phyloP scores from a whole-genome alignment of 2,329 filamentous ascomycete genomes.

The Cladosporium sp. region DNA sequence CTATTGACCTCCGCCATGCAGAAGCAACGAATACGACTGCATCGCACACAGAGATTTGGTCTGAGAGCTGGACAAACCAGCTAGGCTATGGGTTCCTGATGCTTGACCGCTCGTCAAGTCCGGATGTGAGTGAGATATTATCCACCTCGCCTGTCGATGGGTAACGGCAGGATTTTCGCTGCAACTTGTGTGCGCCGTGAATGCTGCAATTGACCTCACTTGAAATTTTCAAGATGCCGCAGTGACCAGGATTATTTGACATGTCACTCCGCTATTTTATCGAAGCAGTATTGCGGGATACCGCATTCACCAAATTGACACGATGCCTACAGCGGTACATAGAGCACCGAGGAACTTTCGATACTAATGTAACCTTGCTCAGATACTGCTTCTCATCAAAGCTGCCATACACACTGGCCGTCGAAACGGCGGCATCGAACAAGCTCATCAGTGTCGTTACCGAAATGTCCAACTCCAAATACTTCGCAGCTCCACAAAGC shows the following conservation, averaged over 20 bases:
- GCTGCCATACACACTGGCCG: neutral
- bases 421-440: neutral
- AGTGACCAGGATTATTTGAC: neutral
- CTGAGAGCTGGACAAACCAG: neutral
- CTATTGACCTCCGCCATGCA: neutral
- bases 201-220: neutral
- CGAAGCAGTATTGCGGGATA: neutral
- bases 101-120: neutral
- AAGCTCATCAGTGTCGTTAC: neutral
- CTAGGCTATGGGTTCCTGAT: neutral
- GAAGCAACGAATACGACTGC: neutral
- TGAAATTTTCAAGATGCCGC: neutral
- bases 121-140: neutral
- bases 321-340: neutral
- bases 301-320: neutral
- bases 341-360: neutral
- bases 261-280: neutral
- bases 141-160: neutral
- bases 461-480: constrained; percentile 12
- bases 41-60: neutral
- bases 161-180: neutral
- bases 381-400: too few species aligned
- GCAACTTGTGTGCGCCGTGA: neutral
- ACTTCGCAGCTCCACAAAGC: constrained; percentile 36
- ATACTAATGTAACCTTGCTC: neutral